Evolutionary conservation across 1,284 basidiomycete genomes (phyloP).

Genomic region (Ustilago shanxiensis): DNA sequence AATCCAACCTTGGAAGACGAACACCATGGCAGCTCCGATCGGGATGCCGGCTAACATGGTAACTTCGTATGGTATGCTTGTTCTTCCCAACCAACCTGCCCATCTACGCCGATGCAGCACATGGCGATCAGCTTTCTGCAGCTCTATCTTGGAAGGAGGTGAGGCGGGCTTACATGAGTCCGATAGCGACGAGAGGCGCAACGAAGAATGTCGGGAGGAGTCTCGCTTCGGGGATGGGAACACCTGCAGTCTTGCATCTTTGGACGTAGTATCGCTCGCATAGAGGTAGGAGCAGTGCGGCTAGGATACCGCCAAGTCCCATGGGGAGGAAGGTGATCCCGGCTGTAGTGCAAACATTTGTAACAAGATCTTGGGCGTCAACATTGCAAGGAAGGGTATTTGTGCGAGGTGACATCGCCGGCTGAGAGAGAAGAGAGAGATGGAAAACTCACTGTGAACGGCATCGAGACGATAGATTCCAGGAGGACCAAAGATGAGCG

Average conservation of each 20-base stretch:
- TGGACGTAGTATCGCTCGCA: conserved; percentile 19
- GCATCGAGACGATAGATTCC: conserved; percentile 39
- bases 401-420: too few species aligned
- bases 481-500: conserved; percentile 41
- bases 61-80: conserved; percentile 22
- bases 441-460: conserved; percentile 31
- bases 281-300: conserved; percentile 17
- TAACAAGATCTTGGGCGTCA: not conserved
- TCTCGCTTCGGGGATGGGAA: conserved; percentile 25
- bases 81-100: conserved; percentile 38
- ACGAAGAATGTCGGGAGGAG: conserved; percentile 32
- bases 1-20: conserved; percentile 52
- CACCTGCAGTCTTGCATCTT: not conserved
- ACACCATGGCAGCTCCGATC: conserved; percentile 47
- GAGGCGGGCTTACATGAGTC: conserved; percentile 31
- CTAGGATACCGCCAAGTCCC: conserved; percentile 24
- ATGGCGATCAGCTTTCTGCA: not conserved
- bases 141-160: too few species aligned
- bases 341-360: conserved; percentile 10
- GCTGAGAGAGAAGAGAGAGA: too few species aligned
- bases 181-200: conserved; percentile 37
- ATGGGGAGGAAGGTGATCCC: conserved; percentile 42
- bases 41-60: conserved; percentile 43
- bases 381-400: not conserved
- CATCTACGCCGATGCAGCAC: conserved; percentile 11